Evolutionary conservation across 331 rosid species (phyloP).

Genomic region (Malus hybrid): DNA sequence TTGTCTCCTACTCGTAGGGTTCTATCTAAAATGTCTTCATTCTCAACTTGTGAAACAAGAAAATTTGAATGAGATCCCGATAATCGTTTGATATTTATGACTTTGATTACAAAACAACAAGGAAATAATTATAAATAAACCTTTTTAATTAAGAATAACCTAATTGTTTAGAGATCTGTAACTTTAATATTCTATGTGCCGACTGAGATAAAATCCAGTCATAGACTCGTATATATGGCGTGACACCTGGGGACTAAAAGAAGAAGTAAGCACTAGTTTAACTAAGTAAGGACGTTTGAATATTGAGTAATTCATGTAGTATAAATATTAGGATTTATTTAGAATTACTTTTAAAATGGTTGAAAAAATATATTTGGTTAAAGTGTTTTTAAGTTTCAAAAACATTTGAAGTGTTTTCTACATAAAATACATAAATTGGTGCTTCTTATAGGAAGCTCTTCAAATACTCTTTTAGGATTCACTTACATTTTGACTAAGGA

Average conservation of each 20-base stretch:
- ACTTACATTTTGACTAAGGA: too few species aligned
- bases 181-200: not conserved
- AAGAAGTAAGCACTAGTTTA: too few species aligned
- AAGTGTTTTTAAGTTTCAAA: too few species aligned
- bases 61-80: not conserved
- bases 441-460: too few species aligned
- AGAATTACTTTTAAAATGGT: too few species aligned
- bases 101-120: slow-evolving; percentile 23
- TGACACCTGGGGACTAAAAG: not conserved
- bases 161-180: not conserved
- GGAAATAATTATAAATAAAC: not conserved
- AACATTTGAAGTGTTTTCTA: too few species aligned
- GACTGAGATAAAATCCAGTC: not conserved
- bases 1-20: slow-evolving; percentile 13
- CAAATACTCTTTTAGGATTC: too few species aligned
- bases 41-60: slow-evolving; percentile 19
- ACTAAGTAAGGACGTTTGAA: too few species aligned
- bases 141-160: not conserved
- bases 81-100: not conserved
- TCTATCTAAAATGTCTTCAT: slow-evolving; percentile 16
- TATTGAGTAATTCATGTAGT: too few species aligned
- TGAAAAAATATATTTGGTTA: too few species aligned
- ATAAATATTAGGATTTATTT: too few species aligned
- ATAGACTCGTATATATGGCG: not conserved
- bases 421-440: too few species aligned